Percentiles rank a stretch among this genome's conserved stretches.
phyloP scores from a whole-genome alignment of 345 rosid genomes.

The Bruguiera gymnorhiza region DNA sequence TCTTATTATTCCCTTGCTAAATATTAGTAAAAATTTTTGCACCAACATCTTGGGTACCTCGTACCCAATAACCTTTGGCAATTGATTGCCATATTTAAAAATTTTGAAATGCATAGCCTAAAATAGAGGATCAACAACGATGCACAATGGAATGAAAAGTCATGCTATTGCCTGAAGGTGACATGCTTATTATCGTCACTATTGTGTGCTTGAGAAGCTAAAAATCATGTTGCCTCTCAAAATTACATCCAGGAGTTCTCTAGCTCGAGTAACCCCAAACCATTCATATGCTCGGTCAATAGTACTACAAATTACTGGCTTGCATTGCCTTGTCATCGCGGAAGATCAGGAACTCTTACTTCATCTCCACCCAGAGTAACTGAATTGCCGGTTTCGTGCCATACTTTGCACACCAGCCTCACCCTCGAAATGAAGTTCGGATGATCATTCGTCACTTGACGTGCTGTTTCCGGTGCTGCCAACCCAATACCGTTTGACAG shows the following conservation, averaged over 20 bases:
- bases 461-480: constrained; percentile 61
- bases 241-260: constrained; percentile 13
- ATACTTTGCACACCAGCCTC: neutral
- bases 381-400: neutral
- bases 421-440: neutral
- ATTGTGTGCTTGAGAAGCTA: constrained; percentile 18
- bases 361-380: neutral
- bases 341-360: constrained; percentile 22
- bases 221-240: constrained; percentile 18
- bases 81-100: too few relatives aligned
- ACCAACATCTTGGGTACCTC: too few relatives aligned
- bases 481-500: constrained; percentile 84
- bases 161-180: neutral
- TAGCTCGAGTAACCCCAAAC: neutral
- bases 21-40: too few relatives aligned
- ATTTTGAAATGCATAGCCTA: too few relatives aligned
- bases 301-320: constrained; percentile 13
- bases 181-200: constrained; percentile 1
- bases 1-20: too few relatives aligned
- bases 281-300: neutral
- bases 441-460: constrained; percentile 27
- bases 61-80: too few relatives aligned
- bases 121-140: too few relatives aligned
- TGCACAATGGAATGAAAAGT: neutral
- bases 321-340: constrained; percentile 3